Conservation (phyloP, 495 filamentous ascomycete genomes). For the Bryoglossum gracile region DNA sequence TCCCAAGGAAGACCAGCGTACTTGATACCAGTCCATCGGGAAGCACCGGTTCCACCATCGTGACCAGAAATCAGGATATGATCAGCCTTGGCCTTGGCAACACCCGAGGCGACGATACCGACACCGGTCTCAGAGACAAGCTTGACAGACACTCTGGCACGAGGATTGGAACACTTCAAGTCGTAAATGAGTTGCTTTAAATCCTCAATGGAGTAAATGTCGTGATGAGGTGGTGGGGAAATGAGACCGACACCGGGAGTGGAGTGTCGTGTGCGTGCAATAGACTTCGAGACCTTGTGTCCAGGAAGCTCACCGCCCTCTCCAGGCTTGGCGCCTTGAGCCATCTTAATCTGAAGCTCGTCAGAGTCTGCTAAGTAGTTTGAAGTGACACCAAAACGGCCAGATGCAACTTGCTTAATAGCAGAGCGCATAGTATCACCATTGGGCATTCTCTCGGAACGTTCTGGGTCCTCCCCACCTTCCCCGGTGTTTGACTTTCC, state of each 20-base stretch:
- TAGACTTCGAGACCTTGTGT: constrained; percentile 96
- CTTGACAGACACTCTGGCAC: constrained; percentile 94
- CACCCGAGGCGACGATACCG: constrained; percentile 96
- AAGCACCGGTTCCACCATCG: constrained; percentile 96
- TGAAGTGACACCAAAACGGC: constrained; percentile 95
- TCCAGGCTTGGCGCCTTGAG: constrained; percentile 96
- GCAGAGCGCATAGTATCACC: constrained; percentile 98
- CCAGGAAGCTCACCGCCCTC: constrained; percentile 98
- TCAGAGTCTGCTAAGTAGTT: constrained; percentile 98
- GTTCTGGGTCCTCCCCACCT: constrained; percentile 94
- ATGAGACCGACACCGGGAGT: constrained; percentile 97
- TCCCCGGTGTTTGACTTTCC: constrained; percentile 99
- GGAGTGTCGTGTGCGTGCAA: constrained; percentile 95
- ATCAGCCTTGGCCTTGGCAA: constrained; percentile 97
- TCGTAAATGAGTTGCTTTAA: constrained; percentile 99
- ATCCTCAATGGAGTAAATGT: constrained; percentile 99
- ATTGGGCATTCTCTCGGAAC: constrained; percentile 78
- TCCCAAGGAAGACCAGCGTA: constrained; percentile 99
- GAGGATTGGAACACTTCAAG: constrained; percentile 94
- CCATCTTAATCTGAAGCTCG: constrained; percentile 99
- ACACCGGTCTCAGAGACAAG: constrained; percentile 98
- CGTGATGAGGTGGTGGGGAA: constrained; percentile 97
- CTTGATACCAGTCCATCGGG: constrained; percentile 99
- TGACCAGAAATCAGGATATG: constrained; percentile 98
- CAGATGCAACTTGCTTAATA: constrained; percentile 98